Base-by-base conservation (phyloP, 2,329 filamentous ascomycete species). In the Cladosporium sp. region DNA sequence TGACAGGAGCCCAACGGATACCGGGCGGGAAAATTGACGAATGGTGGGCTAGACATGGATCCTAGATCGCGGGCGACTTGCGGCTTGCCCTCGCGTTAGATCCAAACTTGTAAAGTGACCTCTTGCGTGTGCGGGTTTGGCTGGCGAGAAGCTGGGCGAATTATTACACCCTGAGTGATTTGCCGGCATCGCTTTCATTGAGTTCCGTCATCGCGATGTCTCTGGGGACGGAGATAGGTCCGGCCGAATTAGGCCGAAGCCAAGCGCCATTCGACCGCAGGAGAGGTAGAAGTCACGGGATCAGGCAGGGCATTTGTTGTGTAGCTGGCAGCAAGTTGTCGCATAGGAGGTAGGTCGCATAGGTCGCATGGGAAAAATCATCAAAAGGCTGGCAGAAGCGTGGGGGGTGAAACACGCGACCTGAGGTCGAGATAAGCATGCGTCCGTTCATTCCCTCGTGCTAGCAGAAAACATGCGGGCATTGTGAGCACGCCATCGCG, bases 401-500 rank as follows among this genome's bases (percentile, higher is more conserved):
- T 27, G 43, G 43, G 43, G 41, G n/a, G 33, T 12, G 43, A 27
- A 9, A 16, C 43, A 48, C 19, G 45, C 45, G 45, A 48, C 45
- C 32, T 33, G 45, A 48, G 19, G 45, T 48, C 45, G 36, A 48
- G 45, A 48, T 40, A 48, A 48, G 45, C 45, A 48, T 40, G 27
- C 45, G 45, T 40, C 43, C 45, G 45, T 48, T 40, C 20, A 48
- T 48, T 48, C 45, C 45, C 30, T 40, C 27, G 36, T n/a, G 29
- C 36, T 48, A 48, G 45, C 27, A 48, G 27, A 35, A 38, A 29
- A 25, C 38, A 27, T 27, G 38, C 19, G 38, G 19, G 38, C 38
- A 40, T 11, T 39, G 25, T 16, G 32, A 52, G 50, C 45, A 52
- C 45, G 50, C 50, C 38, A 52, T 49, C 38, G 33, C 27, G 45